These are phyloP conservation scores for Isoetes taiwanensis DNA, from an alignment of 75 land plant genomes.

Conservation along the genomic window DNA sequence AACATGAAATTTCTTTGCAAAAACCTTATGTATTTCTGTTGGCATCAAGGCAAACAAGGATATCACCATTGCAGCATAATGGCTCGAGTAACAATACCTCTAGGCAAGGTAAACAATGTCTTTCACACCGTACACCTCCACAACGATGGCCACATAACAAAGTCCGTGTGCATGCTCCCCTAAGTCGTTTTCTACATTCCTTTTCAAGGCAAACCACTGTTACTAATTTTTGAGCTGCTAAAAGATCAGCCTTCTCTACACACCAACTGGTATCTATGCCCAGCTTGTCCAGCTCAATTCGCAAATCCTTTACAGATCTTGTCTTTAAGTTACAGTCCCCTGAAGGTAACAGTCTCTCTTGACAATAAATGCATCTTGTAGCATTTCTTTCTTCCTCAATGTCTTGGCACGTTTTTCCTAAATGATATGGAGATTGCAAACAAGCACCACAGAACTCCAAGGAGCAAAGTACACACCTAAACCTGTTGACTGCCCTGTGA, in stretches of 20 bases:
- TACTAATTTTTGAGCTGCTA: slow-evolving; percentile 11
- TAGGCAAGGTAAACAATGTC: slow-evolving; percentile 25
- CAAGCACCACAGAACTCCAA: slow-evolving; percentile 24
- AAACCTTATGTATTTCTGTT: too few relatives aligned
- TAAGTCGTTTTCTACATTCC: slow-evolving; percentile 15
- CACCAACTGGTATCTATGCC: slow-evolving; percentile 23
- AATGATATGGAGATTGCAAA: slow-evolving; percentile 19
- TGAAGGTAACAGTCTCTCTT: neutral
- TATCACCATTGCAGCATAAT: neutral
- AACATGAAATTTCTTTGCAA: too few relatives aligned
- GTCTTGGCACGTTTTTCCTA: slow-evolving; percentile 27
- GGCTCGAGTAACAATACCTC: slow-evolving; percentile 12
- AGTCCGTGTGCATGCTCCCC: slow-evolving; percentile 20
- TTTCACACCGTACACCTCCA: slow-evolving; percentile 26
- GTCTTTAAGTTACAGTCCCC: neutral
- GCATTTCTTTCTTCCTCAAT: slow-evolving; percentile 15
- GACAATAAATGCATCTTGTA: slow-evolving; percentile 16
- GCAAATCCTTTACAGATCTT: slow-evolving; percentile 19
- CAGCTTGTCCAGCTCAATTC: slow-evolving; percentile 10
- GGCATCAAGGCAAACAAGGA: neutral
- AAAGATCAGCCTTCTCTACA: slow-evolving; percentile 21
- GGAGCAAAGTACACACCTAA: slow-evolving; percentile 16
- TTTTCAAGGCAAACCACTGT: slow-evolving; percentile 12
- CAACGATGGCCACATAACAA: slow-evolving; percentile 24
- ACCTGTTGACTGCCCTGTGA: slow-evolving; percentile 20